Evolutionary conservation across 176 grass and related monocot species (phyloP), one percentile per base, ranked within the genome.

Genomic region (Saccharum spontaneum): DNA sequence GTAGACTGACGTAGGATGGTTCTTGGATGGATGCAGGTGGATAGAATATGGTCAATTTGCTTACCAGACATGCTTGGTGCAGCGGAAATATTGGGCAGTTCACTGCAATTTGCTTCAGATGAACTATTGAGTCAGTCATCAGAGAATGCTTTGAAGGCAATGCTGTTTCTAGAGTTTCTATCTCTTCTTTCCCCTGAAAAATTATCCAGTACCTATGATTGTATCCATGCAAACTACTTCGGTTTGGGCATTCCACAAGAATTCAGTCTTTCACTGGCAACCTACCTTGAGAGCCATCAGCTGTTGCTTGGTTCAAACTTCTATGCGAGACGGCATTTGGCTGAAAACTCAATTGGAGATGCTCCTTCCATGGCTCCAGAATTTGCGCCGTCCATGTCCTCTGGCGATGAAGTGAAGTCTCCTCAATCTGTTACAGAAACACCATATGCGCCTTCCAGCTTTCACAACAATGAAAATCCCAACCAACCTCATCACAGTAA

Each of bases 21-120:
- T 80, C 30, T 7, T 81, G 62, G 30, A 70, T 85, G 64, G 28
- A 79, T 83, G 80, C 84, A 90, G 89, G 89, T 87, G 54, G 80
- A 87, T 60, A 90, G 20, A 84, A 79, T 87, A 69, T 79, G 84
- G 84, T 79, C 69, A 52, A n/a, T 75, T 62, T 90, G 89, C 84
- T 73, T 90, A 9, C 61, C 57, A 24, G 30, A 90, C 80, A 36
- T 87, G 50, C 49, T 63, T 72, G 48, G 60, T 7, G 16, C 69
- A 8, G 61, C 79, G 39, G 80, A 79, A 20, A 75, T 68, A 41
- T 62, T 90, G 45, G 75, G 69, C 68, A 75, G 16, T 69, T 40
- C 34, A 23, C 11, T 75, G 14, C 38, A 80, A 67, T 80, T 79
- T 83, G 59, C 68, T 79, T 83, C 9, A 37, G 75, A 75, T 83